phyloP scores from a whole-genome alignment of 2,329 filamentous ascomycete species.

The Endocalyx cinctus region DNA sequence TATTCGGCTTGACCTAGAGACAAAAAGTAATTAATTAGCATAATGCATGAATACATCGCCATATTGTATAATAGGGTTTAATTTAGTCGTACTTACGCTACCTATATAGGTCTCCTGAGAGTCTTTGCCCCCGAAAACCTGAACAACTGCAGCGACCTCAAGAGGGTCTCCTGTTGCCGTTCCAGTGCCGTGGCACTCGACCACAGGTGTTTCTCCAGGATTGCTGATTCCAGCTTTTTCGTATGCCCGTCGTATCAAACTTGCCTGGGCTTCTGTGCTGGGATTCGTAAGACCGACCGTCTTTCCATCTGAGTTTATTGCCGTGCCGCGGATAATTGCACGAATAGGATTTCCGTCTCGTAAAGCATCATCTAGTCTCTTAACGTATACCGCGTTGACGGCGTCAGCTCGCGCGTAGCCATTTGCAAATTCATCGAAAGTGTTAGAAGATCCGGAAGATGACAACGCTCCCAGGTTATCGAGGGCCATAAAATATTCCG shows the following conservation, averaged over 20 bases:
- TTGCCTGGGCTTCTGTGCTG: constrained; percentile 29
- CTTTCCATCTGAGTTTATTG: constrained; percentile 30
- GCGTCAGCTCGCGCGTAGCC: constrained; percentile 44
- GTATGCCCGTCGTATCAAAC: constrained; percentile 35
- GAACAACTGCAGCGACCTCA: constrained; percentile 32
- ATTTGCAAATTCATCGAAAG: constrained; percentile 33
- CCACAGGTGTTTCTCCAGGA: constrained; percentile 19
- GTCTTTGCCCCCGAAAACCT: constrained; percentile 30
- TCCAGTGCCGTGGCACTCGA: constrained; percentile 40
- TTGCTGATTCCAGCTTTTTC: constrained; percentile 16
- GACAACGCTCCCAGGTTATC: constrained; percentile 11
- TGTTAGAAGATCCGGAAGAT: constrained; percentile 16
- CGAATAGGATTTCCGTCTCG: constrained; percentile 33
- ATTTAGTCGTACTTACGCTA: too few relatives aligned
- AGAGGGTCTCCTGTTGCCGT: constrained; percentile 38
- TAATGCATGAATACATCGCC: too few relatives aligned
- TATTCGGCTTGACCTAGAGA: background rate
- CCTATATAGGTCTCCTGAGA: too few relatives aligned
- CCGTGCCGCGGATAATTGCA: constrained; percentile 23
- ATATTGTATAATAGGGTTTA: too few relatives aligned
- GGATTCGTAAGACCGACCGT: constrained; percentile 36
- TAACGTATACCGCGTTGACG: constrained; percentile 33
- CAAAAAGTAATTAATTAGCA: too few relatives aligned
- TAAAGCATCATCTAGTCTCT: constrained; percentile 35
- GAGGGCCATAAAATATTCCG: constrained; percentile 10